A percentile compares a stretch with the other conserved stretches of the same genome.
Evolutionary conservation across 2,329 filamentous ascomycete species (phyloP).

Genomic region (Aureobasidium sp.): DNA sequence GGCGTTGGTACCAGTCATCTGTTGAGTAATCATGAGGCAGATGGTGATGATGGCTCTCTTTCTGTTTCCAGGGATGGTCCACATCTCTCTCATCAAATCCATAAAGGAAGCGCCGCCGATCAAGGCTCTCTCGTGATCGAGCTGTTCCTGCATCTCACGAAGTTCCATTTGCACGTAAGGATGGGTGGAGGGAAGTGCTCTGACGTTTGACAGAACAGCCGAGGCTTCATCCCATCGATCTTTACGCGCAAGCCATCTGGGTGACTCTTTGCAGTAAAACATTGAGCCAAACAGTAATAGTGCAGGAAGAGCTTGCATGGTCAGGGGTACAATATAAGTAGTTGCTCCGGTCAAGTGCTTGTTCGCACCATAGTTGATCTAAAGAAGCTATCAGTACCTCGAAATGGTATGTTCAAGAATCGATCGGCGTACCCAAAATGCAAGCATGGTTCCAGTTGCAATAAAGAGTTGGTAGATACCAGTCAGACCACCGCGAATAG

Average conservation of each 20-base stretch:
- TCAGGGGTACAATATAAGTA: slow-evolving; percentile 68
- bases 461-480: slow-evolving; percentile 69
- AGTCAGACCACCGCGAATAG: slow-evolving; percentile 65
- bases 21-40: slow-evolving; percentile 72
- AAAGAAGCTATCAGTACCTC: background rate
- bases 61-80: slow-evolving; percentile 69
- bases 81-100: slow-evolving; percentile 74
- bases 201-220: slow-evolving; percentile 60
- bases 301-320: slow-evolving; percentile 71
- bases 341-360: slow-evolving; percentile 52
- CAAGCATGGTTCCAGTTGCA: slow-evolving; percentile 57
- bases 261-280: slow-evolving; percentile 67
- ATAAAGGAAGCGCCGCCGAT: slow-evolving; percentile 68
- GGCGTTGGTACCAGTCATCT: slow-evolving; percentile 68
- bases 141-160: slow-evolving; percentile 67
- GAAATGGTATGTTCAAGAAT: too few relatives aligned
- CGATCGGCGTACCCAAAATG: slow-evolving; percentile 50
- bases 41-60: slow-evolving; percentile 72
- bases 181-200: slow-evolving; percentile 71
- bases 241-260: slow-evolving; percentile 72
- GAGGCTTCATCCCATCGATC: slow-evolving; percentile 74
- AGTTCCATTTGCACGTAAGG: slow-evolving; percentile 55
- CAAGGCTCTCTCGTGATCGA: slow-evolving; percentile 77
- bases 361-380: slow-evolving; percentile 29
- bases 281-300: slow-evolving; percentile 67